Evolutionary conservation across 495 filamentous ascomycete genomes (phyloP), one percentile per base, ranked within the genome.

Genomic region (Penicillium macrosclerotiorum): DNA sequence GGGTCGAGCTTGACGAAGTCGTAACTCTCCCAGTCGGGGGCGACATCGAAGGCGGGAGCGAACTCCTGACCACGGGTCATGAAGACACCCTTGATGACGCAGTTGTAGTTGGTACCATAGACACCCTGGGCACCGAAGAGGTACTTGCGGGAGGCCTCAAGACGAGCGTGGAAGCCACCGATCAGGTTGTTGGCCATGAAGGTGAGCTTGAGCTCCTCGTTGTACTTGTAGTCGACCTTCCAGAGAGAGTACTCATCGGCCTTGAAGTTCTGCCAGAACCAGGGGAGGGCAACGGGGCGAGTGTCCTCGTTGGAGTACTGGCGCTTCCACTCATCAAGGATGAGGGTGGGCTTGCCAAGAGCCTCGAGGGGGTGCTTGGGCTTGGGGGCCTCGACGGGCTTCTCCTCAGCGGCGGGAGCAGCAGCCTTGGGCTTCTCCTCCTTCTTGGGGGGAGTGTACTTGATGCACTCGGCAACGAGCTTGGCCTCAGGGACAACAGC

Each of bases 151-250:
- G 89, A 95, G 49, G 68, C 93, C 82, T 99, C 93, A 47, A 99
- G 88, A 76, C 93, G 94, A 65, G 82, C 81, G 76, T 96, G 95
- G 82, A 97, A 95, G 64, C 93, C 94, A 74, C 81, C 81, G 64
- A 98, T 92, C 65, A 96, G 75, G 80, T 98, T 98, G 76, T 83
- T 88, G 50, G 89, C 86, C 93, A 98, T 98, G 85, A 98, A 98
- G 64, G 86, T 87, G 63, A 90, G 75, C 59, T 90, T 96, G 57
- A 98, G 82, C 82, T 98, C 93, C 40, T 95, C 83, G 73, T 96
- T 92, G 80, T 97, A 97, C 79, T 95, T 96, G 82, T 96, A 99
- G 68, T 86, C 83, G 48, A 87, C 76, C 63, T 76, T 81, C 89
- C 89, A 99, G 58, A 99, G 71, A 27, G 90, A 94, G 80, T 93